phyloP scores from a whole-genome alignment of 768 basidiomycete species.

The Boletus tomentosulus region DNA sequence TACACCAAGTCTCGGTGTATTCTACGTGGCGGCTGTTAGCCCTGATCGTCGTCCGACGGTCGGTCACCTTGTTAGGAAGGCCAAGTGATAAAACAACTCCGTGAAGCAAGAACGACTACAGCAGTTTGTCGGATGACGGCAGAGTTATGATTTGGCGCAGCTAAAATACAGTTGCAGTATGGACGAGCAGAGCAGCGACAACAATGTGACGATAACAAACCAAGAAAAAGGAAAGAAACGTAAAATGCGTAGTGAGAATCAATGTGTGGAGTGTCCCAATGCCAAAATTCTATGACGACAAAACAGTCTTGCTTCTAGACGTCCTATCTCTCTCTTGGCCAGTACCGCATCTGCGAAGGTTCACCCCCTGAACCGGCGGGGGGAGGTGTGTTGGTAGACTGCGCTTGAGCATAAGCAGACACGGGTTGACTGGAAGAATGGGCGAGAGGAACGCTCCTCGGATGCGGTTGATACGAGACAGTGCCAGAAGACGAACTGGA shows the following conservation, averaged over 20 bases:
- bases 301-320: slow-evolving; percentile 6
- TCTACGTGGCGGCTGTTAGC: neutral
- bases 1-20: neutral
- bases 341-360: slow-evolving; percentile 26
- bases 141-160: slow-evolving; percentile 6
- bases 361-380: slow-evolving; percentile 26
- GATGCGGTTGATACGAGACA: slow-evolving; percentile 24
- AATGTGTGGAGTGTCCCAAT: slow-evolving; percentile 10
- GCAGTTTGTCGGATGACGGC: slow-evolving; percentile 5
- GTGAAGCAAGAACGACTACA: slow-evolving; percentile 14
- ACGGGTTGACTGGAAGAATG: slow-evolving; percentile 23
- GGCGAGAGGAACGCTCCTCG: slow-evolving; percentile 15
- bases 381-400: slow-evolving; percentile 21
- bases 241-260: slow-evolving; percentile 1
- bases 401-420: slow-evolving; percentile 24
- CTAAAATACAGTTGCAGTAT: slow-evolving; percentile 17
- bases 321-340: slow-evolving; percentile 22
- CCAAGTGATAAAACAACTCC: slow-evolving; percentile 10
- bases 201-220: slow-evolving; percentile 10
- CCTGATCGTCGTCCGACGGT: slow-evolving; percentile 14
- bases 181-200: slow-evolving; percentile 7
- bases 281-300: slow-evolving; percentile 13
- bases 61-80: slow-evolving; percentile 18
- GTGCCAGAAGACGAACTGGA: slow-evolving; percentile 14
- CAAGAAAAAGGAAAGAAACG: neutral